Base-by-base conservation (phyloP, 148 eudicot species). In the Rheum nobile region DNA sequence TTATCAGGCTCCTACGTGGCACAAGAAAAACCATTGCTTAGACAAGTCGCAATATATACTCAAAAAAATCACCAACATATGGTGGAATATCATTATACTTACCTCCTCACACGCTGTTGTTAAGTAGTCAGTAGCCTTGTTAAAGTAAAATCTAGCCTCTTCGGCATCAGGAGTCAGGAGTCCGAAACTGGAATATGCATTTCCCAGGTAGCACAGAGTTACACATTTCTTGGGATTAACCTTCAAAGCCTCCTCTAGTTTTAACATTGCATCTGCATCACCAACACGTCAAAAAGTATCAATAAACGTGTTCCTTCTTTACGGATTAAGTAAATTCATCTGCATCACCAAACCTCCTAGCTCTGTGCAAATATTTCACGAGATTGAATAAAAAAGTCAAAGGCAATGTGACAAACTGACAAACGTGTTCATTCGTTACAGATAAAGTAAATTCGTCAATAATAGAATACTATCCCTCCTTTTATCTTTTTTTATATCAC, bases 241-340 rank as follows among this genome's bases (percentile, higher is more conserved):
- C 44, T 29, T 74, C 47, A 86, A 67, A 9, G 87, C 84, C 76
- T 86, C 87, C 78, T 86, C 87, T 26, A 86, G 80, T 76, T 80
- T 86, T 29, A 78, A 75, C 0, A 72, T 47, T 42, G 89, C 82
- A 39, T 82, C 89, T 86, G 28, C 34, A 78, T 32, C 57, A 54
- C 24, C 42, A 69, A 37, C 28, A 57, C 26, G 12, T 12, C 29
- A 50, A 71, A 6, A 32, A 5, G 32, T 46, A 46, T 48, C 22
- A 28, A 16, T 9, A 4, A 54, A 1, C 16, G 2, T 44, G 16
- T 2, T 16, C 48, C 16, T 44, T 16, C 48, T 16, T 44, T 0
- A 2, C 14, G 13, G 3, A 44, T 44, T 12, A 11, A 8, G 3
- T 12, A 28, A 29, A n/a, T n/a, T n/a, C n/a, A n/a, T n/a, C n/a